A percentile compares a stretch with the other conserved stretches of the same genome.
These are phyloP conservation scores for Xylariales sp. DNA, from an alignment of 2,329 filamentous ascomycete genomes.

Conservation along the genomic window DNA sequence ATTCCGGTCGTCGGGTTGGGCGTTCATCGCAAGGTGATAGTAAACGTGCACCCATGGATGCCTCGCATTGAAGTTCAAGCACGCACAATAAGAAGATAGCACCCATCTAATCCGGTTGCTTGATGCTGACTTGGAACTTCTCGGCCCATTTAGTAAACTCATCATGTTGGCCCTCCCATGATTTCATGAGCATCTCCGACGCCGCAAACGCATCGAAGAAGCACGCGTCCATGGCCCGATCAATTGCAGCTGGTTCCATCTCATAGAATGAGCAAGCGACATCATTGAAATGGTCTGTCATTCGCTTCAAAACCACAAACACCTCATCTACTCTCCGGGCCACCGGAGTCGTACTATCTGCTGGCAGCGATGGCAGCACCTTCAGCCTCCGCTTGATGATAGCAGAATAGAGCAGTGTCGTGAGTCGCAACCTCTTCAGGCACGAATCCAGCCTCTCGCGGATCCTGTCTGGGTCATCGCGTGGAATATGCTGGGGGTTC, in stretches of 20 bases:
- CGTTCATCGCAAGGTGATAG: too few relatives aligned
- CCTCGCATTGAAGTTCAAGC: too few relatives aligned
- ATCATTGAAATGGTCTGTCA: slow-evolving; percentile 67
- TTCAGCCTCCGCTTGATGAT: slow-evolving; percentile 66
- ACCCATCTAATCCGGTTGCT: slow-evolving; percentile 35
- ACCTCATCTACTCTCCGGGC: slow-evolving; percentile 50
- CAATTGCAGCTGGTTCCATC: slow-evolving; percentile 54
- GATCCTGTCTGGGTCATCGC: slow-evolving; percentile 58
- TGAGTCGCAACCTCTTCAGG: slow-evolving; percentile 61
- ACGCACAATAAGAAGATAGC: too few relatives aligned
- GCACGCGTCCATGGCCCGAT: slow-evolving; percentile 53
- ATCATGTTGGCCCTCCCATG: slow-evolving; percentile 64
- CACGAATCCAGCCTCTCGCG: slow-evolving; percentile 61
- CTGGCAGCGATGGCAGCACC: slow-evolving; percentile 43
- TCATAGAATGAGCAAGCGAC: slow-evolving; percentile 70
- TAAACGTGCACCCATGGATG: too few relatives aligned
- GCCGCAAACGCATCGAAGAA: slow-evolving; percentile 55
- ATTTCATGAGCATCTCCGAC: slow-evolving; percentile 49
- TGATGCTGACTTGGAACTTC: slow-evolving; percentile 50
- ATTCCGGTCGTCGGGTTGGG: too few relatives aligned
- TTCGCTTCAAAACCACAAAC: slow-evolving; percentile 47
- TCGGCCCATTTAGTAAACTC: slow-evolving; percentile 75
- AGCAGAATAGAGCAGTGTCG: slow-evolving; percentile 64
- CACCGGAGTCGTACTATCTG: slow-evolving; percentile 25
- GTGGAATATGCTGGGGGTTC: slow-evolving; percentile 57